Evolutionary conservation across 2,329 filamentous ascomycete species (phyloP).

Genomic region (Stachybotrys chlorohalonatus): DNA sequence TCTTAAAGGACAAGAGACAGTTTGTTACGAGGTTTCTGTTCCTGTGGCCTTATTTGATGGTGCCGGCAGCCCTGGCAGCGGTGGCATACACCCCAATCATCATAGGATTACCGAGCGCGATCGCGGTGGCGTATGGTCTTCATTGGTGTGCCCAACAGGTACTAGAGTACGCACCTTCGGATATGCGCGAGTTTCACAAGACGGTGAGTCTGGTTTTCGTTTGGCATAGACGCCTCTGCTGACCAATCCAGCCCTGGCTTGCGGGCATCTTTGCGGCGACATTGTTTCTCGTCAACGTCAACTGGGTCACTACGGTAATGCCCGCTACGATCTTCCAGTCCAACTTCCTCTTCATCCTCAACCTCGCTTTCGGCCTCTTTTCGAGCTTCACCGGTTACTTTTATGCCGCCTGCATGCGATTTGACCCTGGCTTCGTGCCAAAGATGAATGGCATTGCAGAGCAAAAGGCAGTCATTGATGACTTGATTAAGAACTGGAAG

Average conservation of each 20-base stretch:
- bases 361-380: constrained; percentile 61
- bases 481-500: constrained; percentile 74
- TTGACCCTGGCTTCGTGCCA: constrained; percentile 87
- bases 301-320: constrained; percentile 67
- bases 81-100: constrained; percentile 67
- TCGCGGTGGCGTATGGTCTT: constrained; percentile 58
- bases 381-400: constrained; percentile 71
- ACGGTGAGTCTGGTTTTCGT: constrained; percentile 50
- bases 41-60: constrained; percentile 72
- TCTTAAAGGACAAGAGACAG: constrained; percentile 66
- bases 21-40: constrained; percentile 86
- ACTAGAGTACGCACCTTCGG: constrained; percentile 71
- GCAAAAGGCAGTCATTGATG: constrained; percentile 81
- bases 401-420: constrained; percentile 75
- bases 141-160: constrained; percentile 72
- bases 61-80: constrained; percentile 63
- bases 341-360: constrained; percentile 49
- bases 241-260: constrained; percentile 62
- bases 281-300: constrained; percentile 68
- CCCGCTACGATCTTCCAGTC: constrained; percentile 28
- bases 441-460: constrained; percentile 83
- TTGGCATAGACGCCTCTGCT: not conserved
- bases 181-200: constrained; percentile 84
- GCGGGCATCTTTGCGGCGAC: constrained; percentile 88
- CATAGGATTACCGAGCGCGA: constrained; percentile 62